Evolutionary conservation across 331 rosid genomes (phyloP).

Genomic region (Quercus phellos): DNA sequence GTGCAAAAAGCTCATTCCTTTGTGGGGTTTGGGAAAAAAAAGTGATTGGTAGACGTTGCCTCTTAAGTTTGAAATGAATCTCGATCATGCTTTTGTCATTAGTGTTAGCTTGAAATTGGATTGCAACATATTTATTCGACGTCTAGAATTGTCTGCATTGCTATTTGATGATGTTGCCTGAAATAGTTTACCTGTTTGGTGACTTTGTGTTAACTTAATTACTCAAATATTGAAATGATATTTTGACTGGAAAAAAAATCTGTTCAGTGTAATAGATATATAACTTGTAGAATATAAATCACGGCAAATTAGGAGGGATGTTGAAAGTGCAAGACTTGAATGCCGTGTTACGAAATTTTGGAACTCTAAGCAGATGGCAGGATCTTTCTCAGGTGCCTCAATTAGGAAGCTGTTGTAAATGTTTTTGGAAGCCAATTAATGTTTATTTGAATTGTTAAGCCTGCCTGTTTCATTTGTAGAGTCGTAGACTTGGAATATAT

Average conservation of each 20-base stretch:
- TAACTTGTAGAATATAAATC: not conserved
- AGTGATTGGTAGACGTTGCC: not conserved
- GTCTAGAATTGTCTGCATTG: not conserved
- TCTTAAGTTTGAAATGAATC: not conserved
- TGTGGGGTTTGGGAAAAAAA: too few species aligned
- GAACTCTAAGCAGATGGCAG: constrained; percentile 40
- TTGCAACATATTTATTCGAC: not conserved
- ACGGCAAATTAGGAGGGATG: constrained; percentile 46
- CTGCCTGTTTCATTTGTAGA: not conserved
- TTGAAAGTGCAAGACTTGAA: constrained; percentile 78
- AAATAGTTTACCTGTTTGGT: not conserved
- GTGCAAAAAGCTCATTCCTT: too few species aligned
- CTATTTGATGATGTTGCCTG: not conserved
- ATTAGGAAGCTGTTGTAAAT: not conserved
- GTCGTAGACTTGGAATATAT: not conserved
- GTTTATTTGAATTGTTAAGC: not conserved
- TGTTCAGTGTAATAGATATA: not conserved
- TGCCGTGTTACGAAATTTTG: constrained; percentile 58
- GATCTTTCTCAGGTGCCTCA: constrained; percentile 62
- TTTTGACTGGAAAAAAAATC: not conserved
- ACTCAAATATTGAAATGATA: not conserved
- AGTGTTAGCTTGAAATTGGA: not conserved
- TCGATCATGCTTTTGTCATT: not conserved
- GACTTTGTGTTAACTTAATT: not conserved
- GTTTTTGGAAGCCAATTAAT: not conserved